Conservation (phyloP, 208 protist genomes). For the Wallacemonas sp. region DNA sequence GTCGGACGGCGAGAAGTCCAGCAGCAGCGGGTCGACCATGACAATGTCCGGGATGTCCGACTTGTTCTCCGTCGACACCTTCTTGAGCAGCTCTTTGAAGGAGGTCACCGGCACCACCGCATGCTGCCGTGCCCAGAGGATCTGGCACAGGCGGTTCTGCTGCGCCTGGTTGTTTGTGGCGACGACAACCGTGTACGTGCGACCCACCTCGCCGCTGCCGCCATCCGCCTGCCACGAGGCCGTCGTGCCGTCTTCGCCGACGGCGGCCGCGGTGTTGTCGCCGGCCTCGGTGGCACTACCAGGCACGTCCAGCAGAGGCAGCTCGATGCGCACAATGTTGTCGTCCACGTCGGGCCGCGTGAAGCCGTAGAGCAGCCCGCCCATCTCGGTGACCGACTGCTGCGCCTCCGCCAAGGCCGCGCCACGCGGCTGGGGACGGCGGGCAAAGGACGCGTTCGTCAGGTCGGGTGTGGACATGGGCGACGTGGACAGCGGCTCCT, state of each 20-base stretch:
- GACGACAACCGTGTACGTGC: slow-evolving; percentile 72
- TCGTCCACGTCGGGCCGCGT: slow-evolving; percentile 50
- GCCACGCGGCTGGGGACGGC: slow-evolving; percentile 21
- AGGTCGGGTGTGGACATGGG: background rate
- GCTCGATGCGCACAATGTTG: slow-evolving; percentile 64
- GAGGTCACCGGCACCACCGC: slow-evolving; percentile 82
- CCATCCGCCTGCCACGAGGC: background rate
- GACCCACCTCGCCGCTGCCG: slow-evolving; percentile 14
- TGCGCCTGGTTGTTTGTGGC: slow-evolving; percentile 71
- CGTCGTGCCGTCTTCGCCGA: slow-evolving; percentile 10
- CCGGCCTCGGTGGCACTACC: slow-evolving; percentile 40
- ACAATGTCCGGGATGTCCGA: slow-evolving; percentile 67
- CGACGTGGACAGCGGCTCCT: background rate
- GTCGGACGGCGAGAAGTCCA: slow-evolving; percentile 68
- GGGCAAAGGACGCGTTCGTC: slow-evolving; percentile 4
- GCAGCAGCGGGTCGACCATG: slow-evolving; percentile 75
- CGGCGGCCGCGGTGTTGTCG: slow-evolving; percentile 23
- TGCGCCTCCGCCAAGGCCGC: slow-evolving; percentile 38
- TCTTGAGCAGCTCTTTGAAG: slow-evolving; percentile 67
- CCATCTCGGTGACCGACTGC: slow-evolving; percentile 50
- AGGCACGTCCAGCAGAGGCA: slow-evolving; percentile 77
- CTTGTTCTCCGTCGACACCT: slow-evolving; percentile 38
- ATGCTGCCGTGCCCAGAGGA: slow-evolving; percentile 84
- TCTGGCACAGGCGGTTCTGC: slow-evolving; percentile 67
- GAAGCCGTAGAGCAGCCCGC: slow-evolving; percentile 69